A percentile compares a stretch with the other conserved stretches of the same genome.
These are phyloP conservation scores for Geotrichum klebahnii DNA, from an alignment of 1,139 yeast genomes.

Conservation along the genomic window DNA sequence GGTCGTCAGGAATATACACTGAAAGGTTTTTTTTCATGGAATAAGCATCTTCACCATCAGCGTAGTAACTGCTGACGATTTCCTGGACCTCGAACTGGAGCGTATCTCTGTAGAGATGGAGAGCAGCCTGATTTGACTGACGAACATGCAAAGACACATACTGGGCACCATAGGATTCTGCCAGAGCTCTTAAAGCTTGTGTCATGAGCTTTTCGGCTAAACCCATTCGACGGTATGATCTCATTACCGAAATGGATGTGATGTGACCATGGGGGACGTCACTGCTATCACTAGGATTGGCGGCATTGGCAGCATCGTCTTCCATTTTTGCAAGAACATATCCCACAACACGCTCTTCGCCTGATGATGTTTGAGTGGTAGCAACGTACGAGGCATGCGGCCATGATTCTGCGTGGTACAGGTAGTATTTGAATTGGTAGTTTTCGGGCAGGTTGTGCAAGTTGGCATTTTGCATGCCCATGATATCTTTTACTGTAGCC, in stretches of 20 bases:
- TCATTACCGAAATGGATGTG: conserved; percentile 89
- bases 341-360: conserved; percentile 76
- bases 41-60: conserved; percentile 98
- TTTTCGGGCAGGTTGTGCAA: conserved; percentile 91
- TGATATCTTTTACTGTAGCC: conserved; percentile 81
- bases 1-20: conserved; percentile 25
- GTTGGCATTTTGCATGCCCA: conserved; percentile 95
- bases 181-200: conserved; percentile 74
- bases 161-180: conserved; percentile 77
- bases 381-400: conserved; percentile 98
- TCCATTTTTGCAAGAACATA: conserved; percentile 96
- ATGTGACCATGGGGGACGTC: conserved; percentile 86
- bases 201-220: conserved; percentile 90
- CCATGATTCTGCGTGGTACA: conserved; percentile 93
- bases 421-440: conserved; percentile 83
- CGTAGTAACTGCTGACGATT: conserved; percentile 83
- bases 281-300: conserved; percentile 53
- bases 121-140: conserved; percentile 88
- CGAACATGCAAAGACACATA: conserved; percentile 92
- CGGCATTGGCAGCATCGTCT: conserved; percentile 44
- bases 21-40: conserved; percentile 59
- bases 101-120: conserved; percentile 85
- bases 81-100: conserved; percentile 72
- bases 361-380: conserved; percentile 55
- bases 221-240: conserved; percentile 93